Base-by-base conservation (phyloP, 2,329 filamentous ascomycete species). In the Lecanicillium sp. region DNA sequence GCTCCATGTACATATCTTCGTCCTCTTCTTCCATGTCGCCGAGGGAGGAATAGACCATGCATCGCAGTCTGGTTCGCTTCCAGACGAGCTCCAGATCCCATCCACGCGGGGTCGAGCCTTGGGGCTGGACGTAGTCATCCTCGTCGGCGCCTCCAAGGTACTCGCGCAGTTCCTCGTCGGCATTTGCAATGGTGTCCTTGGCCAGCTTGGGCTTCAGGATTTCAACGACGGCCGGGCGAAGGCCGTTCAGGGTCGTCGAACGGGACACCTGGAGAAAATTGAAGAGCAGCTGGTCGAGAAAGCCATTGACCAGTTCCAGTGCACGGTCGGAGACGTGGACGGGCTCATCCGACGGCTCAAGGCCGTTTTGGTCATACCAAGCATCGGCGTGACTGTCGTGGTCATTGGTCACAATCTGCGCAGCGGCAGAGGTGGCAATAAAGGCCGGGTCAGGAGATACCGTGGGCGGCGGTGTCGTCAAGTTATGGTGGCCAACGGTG, bases 1-100 rank as follows among this genome's bases (percentile, higher is more conserved):
- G 79, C 47, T 88, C 80, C 56, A 94, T 84, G 54, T 87, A 87
- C 36, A 81, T 79, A 55, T 96, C 90, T 59, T 97, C 92, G 48
- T 98, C 92, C 49, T 97, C 89, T 63, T 98, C 92, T 60, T 98
- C 94, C 74, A 98, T 81, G 55, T 98, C 90, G 32, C 92, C 92
- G 6, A 98, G 69, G 8, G 92, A 89, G 8, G 89, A 97, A 59
- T 97, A 97, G 17, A 98, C 90, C 92, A 98, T 98, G 59, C 92
- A 95, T 44, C 92, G 79, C 52, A 98, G 66, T 39, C 92, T 79
- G 0, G 89, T 92, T 49, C 92, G 77, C 66, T 94, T 96, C 89
- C 92, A 98, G 14, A 89, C 82, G 40, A 89, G 72, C 56, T 96
- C 86, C n/a, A 94, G 67, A 57, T 97, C 88, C 78, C 90, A 97